Evolutionary conservation across 306 rosid genomes (phyloP), one percentile per base, ranked within the genome.

Genomic region (Acacia confusa): DNA sequence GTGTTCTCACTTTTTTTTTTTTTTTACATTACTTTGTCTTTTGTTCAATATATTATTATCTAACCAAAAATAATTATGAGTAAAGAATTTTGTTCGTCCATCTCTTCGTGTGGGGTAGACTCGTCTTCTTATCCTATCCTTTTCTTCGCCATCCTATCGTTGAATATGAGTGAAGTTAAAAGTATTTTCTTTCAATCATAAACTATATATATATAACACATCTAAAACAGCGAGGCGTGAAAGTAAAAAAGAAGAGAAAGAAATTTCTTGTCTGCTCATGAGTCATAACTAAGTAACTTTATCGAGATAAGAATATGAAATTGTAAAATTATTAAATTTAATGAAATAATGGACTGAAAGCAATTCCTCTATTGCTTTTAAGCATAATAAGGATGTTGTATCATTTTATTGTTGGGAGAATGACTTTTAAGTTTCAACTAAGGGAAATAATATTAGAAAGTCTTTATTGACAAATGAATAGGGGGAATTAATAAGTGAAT

Each of bases 381-480:
- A 64, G 48, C 78, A 80, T 60, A 81, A 79, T 13, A 45, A 52
- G 6, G 80, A 60, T n/a, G 36, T 6, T 13, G 70, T 17, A n/a
- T 36, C 81, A 10, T 13, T 36, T 76, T 1, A 30, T 22, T 36
- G 50, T n/a, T n/a, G n/a, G n/a, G n/a, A n/a, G n/a, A n/a, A n/a
- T n/a, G n/a, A n/a, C n/a, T n/a, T n/a, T n/a, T n/a, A n/a, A n/a
- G n/a, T n/a, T n/a, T n/a, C n/a, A n/a, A n/a, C n/a, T n/a, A n/a
- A n/a, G n/a, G n/a, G n/a, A n/a, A n/a, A n/a, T n/a, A n/a, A n/a
- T n/a, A n/a, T n/a, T n/a, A n/a, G n/a, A n/a, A n/a, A n/a, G n/a
- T n/a, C n/a, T n/a, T n/a, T n/a, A n/a, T n/a, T n/a, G n/a, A n/a
- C n/a, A n/a, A n/a, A n/a, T n/a, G n/a, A n/a, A n/a, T n/a, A n/a